A percentile compares a stretch with the other conserved stretches of the same genome.
phyloP scores from a whole-genome alignment of 345 rosid species.

The Kandelia obovata region DNA sequence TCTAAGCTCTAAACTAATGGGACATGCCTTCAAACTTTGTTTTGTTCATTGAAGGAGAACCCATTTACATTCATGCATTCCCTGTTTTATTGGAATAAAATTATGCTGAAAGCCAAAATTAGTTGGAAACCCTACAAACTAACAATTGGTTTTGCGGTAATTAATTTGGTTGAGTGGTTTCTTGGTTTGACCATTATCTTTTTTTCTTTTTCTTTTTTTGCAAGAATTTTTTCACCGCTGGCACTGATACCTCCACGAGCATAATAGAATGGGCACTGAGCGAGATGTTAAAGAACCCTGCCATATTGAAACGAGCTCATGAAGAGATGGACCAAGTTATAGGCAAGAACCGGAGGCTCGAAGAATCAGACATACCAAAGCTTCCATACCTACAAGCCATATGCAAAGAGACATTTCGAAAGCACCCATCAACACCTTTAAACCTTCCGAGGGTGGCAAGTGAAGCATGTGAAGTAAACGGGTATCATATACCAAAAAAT shows the following conservation, averaged over 20 bases:
- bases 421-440: constrained; percentile 57
- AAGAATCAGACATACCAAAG: constrained; percentile 48
- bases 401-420: constrained; percentile 52
- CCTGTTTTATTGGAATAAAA: no score
- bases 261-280: constrained; percentile 54
- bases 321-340: constrained; percentile 62
- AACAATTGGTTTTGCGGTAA: no score
- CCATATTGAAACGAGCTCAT: constrained; percentile 41
- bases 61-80: no score
- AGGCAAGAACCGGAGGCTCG: constrained; percentile 43
- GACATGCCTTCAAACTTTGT: no score
- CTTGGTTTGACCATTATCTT: background rate
- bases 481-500: constrained; percentile 35
- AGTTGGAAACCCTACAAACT: no score
- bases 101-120: no score
- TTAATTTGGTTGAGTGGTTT: background rate
- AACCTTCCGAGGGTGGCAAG: constrained; percentile 42
- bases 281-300: constrained; percentile 44
- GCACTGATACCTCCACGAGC: constrained; percentile 64
- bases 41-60: no score
- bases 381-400: constrained; percentile 52
- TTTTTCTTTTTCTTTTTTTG: background rate
- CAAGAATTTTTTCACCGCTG: constrained; percentile 58
- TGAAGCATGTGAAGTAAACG: constrained; percentile 35
- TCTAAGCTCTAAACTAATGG: no score